These are phyloP conservation scores for Pseudogymnoascus sp. DNA, from an alignment of 2,329 filamentous ascomycete genomes.

Conservation along the genomic window DNA sequence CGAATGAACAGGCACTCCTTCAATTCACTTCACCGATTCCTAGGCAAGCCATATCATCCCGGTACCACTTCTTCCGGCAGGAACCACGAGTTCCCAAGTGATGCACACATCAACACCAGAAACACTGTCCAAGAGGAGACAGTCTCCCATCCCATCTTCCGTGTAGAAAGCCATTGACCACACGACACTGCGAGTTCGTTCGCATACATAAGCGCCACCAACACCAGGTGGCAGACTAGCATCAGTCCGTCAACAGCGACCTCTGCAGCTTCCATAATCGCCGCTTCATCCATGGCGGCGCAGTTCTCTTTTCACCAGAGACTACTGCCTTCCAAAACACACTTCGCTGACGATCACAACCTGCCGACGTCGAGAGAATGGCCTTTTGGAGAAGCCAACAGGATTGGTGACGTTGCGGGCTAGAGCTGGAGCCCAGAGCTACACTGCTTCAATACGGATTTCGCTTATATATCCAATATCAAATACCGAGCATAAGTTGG, in stretches of 20 bases:
- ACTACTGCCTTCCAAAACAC: background rate
- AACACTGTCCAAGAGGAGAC: background rate
- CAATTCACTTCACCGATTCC: background rate
- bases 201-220: conserved; percentile 5
- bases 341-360: background rate
- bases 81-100: conserved; percentile 4
- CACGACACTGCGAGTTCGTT: conserved; percentile 1
- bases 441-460: background rate
- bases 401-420: background rate
- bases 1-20: background rate
- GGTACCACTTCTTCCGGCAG: background rate
- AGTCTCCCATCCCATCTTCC: conserved; percentile 1
- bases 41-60: background rate
- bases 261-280: conserved; percentile 6
- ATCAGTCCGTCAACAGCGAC: background rate
- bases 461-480: background rate
- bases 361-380: background rate
- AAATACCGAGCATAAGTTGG: background rate
- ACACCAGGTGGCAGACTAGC: conserved; percentile 1
- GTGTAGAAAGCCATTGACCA: conserved; percentile 3
- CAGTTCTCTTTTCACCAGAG: background rate
- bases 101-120: background rate
- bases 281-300: conserved; percentile 1
- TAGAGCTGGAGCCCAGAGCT: background rate
- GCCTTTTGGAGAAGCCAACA: background rate